These are phyloP conservation scores for Discostella pseudostelligera DNA, from an alignment of 108 stramenopile species.

Conservation along the genomic window DNA sequence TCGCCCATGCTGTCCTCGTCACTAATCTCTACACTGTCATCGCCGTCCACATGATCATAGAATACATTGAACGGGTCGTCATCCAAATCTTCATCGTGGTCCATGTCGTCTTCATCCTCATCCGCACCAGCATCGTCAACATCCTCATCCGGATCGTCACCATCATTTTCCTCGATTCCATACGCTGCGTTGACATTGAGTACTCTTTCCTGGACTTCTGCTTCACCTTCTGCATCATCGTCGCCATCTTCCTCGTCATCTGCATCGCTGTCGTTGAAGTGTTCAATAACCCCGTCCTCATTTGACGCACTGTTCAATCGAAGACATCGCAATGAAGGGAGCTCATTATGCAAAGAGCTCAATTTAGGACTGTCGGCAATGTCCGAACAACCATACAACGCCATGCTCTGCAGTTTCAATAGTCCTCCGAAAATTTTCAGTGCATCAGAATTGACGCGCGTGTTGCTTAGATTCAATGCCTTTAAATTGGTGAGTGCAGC, in stretches of 20 bases:
- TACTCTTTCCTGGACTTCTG: slow-evolving; percentile 16
- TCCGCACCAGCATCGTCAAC: slow-evolving; percentile 9
- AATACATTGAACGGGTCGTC: slow-evolving; percentile 1
- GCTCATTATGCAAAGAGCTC: slow-evolving; percentile 55
- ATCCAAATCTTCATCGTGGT: not conserved
- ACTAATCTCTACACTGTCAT: not conserved
- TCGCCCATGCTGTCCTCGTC: not conserved
- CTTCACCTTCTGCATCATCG: slow-evolving; percentile 19
- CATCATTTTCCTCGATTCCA: too few relatives aligned
- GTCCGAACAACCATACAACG: slow-evolving; percentile 73
- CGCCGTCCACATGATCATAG: slow-evolving; percentile 11
- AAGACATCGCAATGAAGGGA: slow-evolving; percentile 73
- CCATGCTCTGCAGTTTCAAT: slow-evolving; percentile 61
- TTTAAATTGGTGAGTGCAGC: slow-evolving; percentile 73
- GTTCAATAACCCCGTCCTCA: slow-evolving; percentile 62
- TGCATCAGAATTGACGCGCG: slow-evolving; percentile 63
- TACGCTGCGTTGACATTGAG: too few relatives aligned
- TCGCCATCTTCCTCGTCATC: slow-evolving; percentile 18
- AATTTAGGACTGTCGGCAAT: slow-evolving; percentile 52
- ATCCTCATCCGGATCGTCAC: slow-evolving; percentile 13
- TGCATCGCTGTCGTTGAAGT: slow-evolving; percentile 17
- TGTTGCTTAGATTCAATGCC: slow-evolving; percentile 79
- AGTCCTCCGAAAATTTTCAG: slow-evolving; percentile 64
- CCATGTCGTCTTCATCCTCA: slow-evolving; percentile 12
- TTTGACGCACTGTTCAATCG: slow-evolving; percentile 57